Evolutionary conservation across 169 alveolate genomes (phyloP).

Genomic region (Plasmodium malariae): DNA sequence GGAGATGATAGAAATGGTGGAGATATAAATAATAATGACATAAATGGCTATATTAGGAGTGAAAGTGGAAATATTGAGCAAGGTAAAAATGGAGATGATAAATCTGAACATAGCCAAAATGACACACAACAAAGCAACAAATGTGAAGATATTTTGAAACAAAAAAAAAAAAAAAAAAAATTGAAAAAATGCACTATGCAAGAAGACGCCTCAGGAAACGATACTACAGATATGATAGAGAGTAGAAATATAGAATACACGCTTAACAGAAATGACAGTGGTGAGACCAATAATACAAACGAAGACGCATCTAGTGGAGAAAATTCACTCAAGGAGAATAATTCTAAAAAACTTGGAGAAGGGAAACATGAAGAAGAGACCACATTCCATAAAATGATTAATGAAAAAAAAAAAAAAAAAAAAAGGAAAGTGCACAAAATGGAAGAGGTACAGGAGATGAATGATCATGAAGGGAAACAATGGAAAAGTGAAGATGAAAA

Average conservation of each 20-base stretch:
- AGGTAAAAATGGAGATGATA: neutral
- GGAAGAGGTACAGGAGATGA: neutral
- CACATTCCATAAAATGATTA: neutral
- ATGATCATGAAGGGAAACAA: neutral
- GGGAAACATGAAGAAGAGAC: neutral
- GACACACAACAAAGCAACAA: neutral
- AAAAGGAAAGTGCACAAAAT: constrained; percentile 1
- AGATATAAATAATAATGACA: neutral
- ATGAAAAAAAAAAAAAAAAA: neutral
- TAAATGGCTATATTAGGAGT: neutral
- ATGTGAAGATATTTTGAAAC: constrained; percentile 1
- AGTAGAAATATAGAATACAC: neutral
- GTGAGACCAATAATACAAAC: neutral
- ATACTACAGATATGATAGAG: neutral
- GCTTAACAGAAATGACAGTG: constrained; percentile 22
- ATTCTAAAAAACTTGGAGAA: neutral
- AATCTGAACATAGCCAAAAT: neutral
- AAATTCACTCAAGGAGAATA: neutral
- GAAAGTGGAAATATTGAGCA: neutral
- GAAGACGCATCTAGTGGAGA: neutral
- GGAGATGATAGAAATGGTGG: neutral
- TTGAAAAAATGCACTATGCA: neutral
- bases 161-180: constrained; percentile 46
- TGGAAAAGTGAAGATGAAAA: neutral
- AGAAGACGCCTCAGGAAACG: constrained; percentile 5